Percentiles rank a stretch among this genome's conserved stretches.
Evolutionary conservation across 225 moss, liverwort and hornwort species (phyloP).

Genomic region (Pleurozium schreberi): DNA sequence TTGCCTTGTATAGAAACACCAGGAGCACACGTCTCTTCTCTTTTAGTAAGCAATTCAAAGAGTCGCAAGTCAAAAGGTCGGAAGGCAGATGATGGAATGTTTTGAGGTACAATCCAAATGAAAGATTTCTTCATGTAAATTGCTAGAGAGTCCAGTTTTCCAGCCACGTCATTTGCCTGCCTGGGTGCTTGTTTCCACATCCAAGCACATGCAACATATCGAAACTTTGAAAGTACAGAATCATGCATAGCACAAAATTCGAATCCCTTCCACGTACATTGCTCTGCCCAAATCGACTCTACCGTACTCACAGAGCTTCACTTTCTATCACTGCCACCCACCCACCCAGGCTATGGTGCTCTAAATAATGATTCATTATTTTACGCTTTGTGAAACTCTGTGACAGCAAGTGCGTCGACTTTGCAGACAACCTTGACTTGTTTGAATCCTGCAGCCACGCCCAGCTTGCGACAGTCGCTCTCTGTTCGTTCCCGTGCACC

Average conservation of each 20-base stretch:
- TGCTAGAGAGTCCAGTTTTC: not conserved
- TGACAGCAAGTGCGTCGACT: not conserved
- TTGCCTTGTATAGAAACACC: not conserved
- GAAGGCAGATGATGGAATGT: not conserved
- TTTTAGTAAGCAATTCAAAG: not conserved
- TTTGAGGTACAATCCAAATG: not conserved
- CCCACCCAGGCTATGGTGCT: not conserved
- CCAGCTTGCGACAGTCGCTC: not conserved
- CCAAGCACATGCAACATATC: no score
- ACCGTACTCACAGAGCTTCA: not conserved
- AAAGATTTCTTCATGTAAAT: no score
- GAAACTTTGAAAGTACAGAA: not conserved
- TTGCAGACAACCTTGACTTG: not conserved
- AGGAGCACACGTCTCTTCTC: not conserved
- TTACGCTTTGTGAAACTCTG: not conserved
- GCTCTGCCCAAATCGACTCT: no score
- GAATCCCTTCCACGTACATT: no score
- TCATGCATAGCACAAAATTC: not conserved
- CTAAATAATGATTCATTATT: no score
- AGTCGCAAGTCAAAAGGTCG: not conserved
- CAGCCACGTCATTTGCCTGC: not conserved
- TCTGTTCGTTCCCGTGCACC: slow-evolving; percentile 11
- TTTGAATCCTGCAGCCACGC: slow-evolving; percentile 5
- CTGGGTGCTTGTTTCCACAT: not conserved
- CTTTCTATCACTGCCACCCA: not conserved